Evolutionary conservation across 257 asterid genomes (phyloP), one percentile per base, ranked within the genome.

Genomic region (Gentiana dahurica): DNA sequence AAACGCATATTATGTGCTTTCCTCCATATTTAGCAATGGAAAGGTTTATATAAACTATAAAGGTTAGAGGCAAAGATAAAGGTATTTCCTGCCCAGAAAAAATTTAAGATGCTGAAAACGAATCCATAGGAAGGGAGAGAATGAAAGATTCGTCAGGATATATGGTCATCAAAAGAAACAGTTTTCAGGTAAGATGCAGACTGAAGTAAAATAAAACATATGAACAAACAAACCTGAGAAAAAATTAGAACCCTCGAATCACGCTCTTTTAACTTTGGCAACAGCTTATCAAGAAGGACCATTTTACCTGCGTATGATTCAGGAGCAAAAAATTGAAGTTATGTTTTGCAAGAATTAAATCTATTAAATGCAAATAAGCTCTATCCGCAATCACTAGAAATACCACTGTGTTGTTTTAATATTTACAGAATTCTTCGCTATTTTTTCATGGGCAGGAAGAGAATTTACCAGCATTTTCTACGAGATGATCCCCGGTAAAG

Each of bases 211-310:
- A 24, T 24, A 24, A 24, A 24, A 24, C 24, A 24, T 24, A 24
- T 24, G 12, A 7, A 32, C 50, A 34, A 4, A 50, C 59, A 46
- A 39, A 92, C 99, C 97, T 92, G 99, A 12, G 99, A 88, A 63
- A 92, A 92, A 68, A 92, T 92, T 74, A 92, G 68, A 70, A 92
- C 99, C 77, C 99, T 86, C 2, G 99, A 92, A 74, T 85, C 95
- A 45, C 99, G 99, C 69, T 92, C 97, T 82, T 92, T 92, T 59
- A 92, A 70, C 73, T 88, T 92, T 37, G 94, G 97, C 39, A 92
- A 95, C 79, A 92, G 75, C 78, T 92, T 92, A 79, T 92, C 99
- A 57, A 92, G 83, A 68, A 92, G 93, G 77, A 92, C 99, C 99
- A 92, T 88, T 86, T 92, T 92, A 58, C 99, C 99, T 92, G 75